These are phyloP conservation scores for Metschnikowia borealis DNA, from an alignment of 805 yeast genomes.

Conservation along the genomic window DNA sequence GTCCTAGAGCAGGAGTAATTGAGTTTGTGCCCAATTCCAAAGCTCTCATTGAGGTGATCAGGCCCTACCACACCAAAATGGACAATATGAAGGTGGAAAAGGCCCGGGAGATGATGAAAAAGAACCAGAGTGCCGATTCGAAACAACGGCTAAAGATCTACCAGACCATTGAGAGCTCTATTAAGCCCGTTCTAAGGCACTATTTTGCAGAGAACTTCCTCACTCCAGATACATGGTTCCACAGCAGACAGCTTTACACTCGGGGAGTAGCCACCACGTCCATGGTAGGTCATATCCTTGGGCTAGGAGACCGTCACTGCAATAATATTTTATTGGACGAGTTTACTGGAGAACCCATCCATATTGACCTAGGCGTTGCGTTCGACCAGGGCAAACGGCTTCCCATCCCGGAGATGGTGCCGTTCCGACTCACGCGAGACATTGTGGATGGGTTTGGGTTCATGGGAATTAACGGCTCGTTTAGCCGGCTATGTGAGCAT, in stretches of 20 bases:
- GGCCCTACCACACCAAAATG: constrained; percentile 52
- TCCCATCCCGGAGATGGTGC: constrained; percentile 89
- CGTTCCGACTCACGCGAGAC: constrained; percentile 87
- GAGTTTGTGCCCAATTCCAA: constrained; percentile 81
- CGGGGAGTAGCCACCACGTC: constrained; percentile 82
- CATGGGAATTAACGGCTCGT: constrained; percentile 77
- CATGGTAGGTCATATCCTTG: constrained; percentile 81
- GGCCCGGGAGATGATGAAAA: constrained; percentile 65
- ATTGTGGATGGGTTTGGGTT: constrained; percentile 91
- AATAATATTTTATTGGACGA: constrained; percentile 83
- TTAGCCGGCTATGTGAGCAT: constrained; percentile 67
- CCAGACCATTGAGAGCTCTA: constrained; percentile 42
- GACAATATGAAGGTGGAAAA: constrained; percentile 48
- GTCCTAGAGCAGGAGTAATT: constrained; percentile 81
- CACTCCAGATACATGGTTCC: constrained; percentile 72
- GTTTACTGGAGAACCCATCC: constrained; percentile 86
- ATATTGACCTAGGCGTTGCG: constrained; percentile 93
- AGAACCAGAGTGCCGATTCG: constrained; percentile 44
- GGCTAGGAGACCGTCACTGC: constrained; percentile 93
- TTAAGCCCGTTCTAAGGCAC: constrained; percentile 63
- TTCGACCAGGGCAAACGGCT: constrained; percentile 88
- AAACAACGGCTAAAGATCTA: constrained; percentile 45
- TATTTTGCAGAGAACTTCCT: constrained; percentile 68
- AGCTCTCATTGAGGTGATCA: constrained; percentile 65
- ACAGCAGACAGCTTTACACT: constrained; percentile 58